Base-by-base conservation (phyloP, 192 early-diverging fungal species). In the Coemansia sp. region DNA sequence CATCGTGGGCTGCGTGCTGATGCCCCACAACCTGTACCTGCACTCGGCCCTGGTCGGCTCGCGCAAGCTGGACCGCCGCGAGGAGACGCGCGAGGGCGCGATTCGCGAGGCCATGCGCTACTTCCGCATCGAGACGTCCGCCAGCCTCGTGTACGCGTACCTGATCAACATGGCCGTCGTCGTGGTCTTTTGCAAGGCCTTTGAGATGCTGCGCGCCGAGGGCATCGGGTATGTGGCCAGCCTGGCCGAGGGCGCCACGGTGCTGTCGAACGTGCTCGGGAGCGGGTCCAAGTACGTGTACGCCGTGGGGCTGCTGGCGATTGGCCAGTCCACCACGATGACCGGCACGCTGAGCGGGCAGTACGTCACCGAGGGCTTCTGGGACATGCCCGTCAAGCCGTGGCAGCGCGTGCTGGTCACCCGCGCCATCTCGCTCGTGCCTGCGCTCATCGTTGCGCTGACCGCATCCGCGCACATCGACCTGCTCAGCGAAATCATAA, bases 11-110 rank as follows among this genome's bases (percentile, higher is more conserved):
- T 83, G 81, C 49, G 83, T 89, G 3, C 77, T 89, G 46, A 95
- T 95, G 94, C 94, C 94, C 6, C 94, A 95, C 75, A 92, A 94
- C 64, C 80, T 96, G 49, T 96, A 84, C 65, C 76, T 96, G 40
- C 94, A 96, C 70, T 91, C 89, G 55, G 85, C 84, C 19, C 77
- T 95, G 45, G 93, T 95, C 8, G 82, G 81, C 60, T 82, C 81
- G 42, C 81, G 83, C 57, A 83, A 80, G 60, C 76, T 81, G 5
- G 76, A 85, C 45, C 71, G 73, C 27, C 62, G 66, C 25, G 52
- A 62, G 6, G 65, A 63, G 46, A 67, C 63, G n/a, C 83, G 85
- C 54, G 67, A 74, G 46, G 79, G 66, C 1, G 87, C 85, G n/a
- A 74, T 87, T 19, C 82, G 81, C 62, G 85, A 89, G 64, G 88